phyloP scores from a whole-genome alignment of 805 yeast species.

The Saccharomyces jurei region DNA sequence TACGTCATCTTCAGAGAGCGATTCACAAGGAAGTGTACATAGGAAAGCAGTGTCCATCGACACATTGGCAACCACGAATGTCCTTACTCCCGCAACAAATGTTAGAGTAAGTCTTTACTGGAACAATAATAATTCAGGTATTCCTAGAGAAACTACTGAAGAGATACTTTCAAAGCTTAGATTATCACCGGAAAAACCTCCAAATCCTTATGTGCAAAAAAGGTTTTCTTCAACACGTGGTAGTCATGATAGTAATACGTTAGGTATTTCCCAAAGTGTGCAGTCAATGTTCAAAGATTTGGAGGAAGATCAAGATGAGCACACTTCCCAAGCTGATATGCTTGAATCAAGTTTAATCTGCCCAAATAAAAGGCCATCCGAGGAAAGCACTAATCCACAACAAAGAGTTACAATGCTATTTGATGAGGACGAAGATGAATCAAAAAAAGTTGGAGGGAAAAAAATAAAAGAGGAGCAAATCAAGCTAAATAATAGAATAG shows the following conservation, averaged over 20 bases:
- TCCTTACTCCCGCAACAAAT: constrained; percentile 26
- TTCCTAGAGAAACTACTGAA: constrained; percentile 29
- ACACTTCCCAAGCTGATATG: background rate
- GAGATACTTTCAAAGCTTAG: constrained; percentile 28
- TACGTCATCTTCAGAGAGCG: constrained; percentile 15
- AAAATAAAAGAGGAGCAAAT: constrained; percentile 1
- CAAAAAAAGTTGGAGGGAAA: constrained; percentile 7
- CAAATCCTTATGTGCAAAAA: constrained; percentile 13
- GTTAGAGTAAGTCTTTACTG: constrained; percentile 28
- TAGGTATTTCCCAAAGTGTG: constrained; percentile 17
- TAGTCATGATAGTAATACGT: constrained; percentile 2
- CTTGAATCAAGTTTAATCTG: background rate
- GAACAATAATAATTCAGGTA: constrained; percentile 14
- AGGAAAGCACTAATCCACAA: constrained; percentile 1
- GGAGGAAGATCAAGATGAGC: constrained; percentile 16
- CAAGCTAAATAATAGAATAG: background rate
- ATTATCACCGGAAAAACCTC: constrained; percentile 21
- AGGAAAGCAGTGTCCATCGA: constrained; percentile 30
- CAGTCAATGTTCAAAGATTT: constrained; percentile 28
- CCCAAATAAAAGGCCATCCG: constrained; percentile 1
- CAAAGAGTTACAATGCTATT: constrained; percentile 25
- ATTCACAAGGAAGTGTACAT: constrained; percentile 18
- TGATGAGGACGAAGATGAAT: constrained; percentile 20
- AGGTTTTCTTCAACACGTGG: constrained; percentile 17
- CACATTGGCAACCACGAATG: constrained; percentile 24